Evolutionary conservation across 2,329 filamentous ascomycete species (phyloP).

Genomic region (Hirsutella rhossiliensis): DNA sequence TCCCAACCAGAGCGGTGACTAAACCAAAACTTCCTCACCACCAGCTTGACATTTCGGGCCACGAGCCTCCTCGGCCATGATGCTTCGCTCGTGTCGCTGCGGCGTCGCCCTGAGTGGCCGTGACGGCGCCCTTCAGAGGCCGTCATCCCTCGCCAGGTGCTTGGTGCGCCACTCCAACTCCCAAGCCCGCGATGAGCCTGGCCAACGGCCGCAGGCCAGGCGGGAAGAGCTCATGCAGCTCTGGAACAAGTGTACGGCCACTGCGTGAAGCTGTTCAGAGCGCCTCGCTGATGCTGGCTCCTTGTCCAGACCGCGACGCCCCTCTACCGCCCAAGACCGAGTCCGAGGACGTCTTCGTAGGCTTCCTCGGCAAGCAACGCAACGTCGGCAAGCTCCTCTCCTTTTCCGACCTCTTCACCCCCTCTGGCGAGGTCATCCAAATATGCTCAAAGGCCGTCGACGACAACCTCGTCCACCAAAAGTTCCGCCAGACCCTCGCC

Average conservation of each 20-base stretch:
- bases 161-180: too few relatives aligned
- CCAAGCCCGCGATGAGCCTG: too few relatives aligned
- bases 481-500: slow-evolving; percentile 32
- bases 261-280: background rate
- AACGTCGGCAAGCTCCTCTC: slow-evolving; percentile 57
- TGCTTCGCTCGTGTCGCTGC: background rate
- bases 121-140: too few relatives aligned
- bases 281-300: background rate
- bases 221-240: background rate
- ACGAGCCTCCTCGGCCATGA: background rate
- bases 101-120: background rate
- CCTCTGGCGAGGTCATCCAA: slow-evolving; percentile 29
- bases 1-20: background rate
- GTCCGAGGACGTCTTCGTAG: slow-evolving; percentile 20
- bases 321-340: background rate
- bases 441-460: slow-evolving; percentile 27
- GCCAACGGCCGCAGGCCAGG: too few relatives aligned
- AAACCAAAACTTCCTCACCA: too few relatives aligned
- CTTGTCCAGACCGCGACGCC: background rate
- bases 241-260: background rate
- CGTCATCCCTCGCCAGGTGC: too few relatives aligned
- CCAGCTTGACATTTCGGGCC: too few relatives aligned
- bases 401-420: slow-evolving; percentile 48
- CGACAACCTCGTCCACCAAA: slow-evolving; percentile 22
- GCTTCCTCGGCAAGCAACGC: slow-evolving; percentile 59